Percentiles rank a stretch among this genome's conserved stretches.
phyloP scores from a whole-genome alignment of 1,284 basidiomycete genomes.

The Apiotrichum sp. region DNA sequence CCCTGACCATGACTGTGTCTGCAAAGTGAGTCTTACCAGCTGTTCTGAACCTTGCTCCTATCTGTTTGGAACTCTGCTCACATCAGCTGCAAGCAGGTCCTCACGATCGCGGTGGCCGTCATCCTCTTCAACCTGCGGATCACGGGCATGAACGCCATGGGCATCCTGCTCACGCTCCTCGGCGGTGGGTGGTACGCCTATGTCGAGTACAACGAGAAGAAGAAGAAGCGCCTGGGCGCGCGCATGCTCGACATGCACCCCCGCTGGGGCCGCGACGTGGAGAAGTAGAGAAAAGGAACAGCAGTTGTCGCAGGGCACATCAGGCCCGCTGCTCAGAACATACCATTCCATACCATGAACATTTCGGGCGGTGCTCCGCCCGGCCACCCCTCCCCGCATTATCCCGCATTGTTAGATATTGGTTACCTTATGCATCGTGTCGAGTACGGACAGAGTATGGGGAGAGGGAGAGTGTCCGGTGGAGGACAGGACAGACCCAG shows the following conservation, averaged over 20 bases:
- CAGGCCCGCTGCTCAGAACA: too few relatives aligned
- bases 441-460: too few relatives aligned
- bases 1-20: slow-evolving; percentile 45
- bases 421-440: neutral
- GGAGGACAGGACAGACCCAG: too few relatives aligned
- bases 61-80: neutral
- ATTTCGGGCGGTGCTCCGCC: too few relatives aligned
- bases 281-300: neutral
- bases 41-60: too few relatives aligned
- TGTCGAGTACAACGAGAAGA: slow-evolving; percentile 63
- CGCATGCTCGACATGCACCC: neutral
- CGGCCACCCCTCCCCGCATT: neutral
- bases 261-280: too few relatives aligned
- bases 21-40: slow-evolving; percentile 34
- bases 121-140: slow-evolving; percentile 74
- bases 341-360: too few relatives aligned
- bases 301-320: too few relatives aligned
- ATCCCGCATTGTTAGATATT: neutral
- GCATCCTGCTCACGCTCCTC: slow-evolving; percentile 70
- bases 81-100: slow-evolving; percentile 72
- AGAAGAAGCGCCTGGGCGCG: slow-evolving; percentile 17
- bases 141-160: slow-evolving; percentile 66
- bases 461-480: too few relatives aligned
- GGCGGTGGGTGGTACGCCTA: slow-evolving; percentile 77
- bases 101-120: slow-evolving; percentile 80